Evolutionary conservation across 352 stramenopile genomes (phyloP).

Genomic region (Phytophthora sp.): DNA sequence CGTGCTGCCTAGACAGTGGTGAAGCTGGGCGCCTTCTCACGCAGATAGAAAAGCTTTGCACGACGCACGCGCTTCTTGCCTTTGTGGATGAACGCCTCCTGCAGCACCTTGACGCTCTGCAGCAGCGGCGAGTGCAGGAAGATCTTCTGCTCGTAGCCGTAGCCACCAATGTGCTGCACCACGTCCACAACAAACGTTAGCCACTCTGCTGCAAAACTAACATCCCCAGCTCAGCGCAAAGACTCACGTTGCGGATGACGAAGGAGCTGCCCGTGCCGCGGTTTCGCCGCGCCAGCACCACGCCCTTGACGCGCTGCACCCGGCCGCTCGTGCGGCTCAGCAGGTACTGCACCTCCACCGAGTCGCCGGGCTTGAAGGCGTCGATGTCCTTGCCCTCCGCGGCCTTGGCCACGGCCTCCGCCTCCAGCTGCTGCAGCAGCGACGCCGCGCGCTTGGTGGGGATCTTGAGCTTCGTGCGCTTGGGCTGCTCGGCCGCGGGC

Average conservation of each 20-base stretch:
- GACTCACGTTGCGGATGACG: constrained; percentile 86
- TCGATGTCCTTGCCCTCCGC: constrained; percentile 70
- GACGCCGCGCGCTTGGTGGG: constrained; percentile 75
- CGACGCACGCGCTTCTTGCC: constrained; percentile 91
- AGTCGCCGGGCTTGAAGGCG: constrained; percentile 77
- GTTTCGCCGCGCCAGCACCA: constrained; percentile 84
- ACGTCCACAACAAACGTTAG: neutral
- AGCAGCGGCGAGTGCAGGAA: constrained; percentile 90
- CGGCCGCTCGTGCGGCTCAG: constrained; percentile 75
- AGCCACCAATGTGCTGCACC: constrained; percentile 79
- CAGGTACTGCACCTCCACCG: constrained; percentile 84
- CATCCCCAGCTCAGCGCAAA: no score
- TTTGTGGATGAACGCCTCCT: constrained; percentile 92
- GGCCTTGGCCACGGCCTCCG: constrained; percentile 70
- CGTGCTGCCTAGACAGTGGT: constrained; percentile 69
- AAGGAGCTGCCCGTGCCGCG: constrained; percentile 84
- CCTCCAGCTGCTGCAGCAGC: constrained; percentile 73
- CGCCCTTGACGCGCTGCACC: constrained; percentile 79
- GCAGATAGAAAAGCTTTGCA: constrained; percentile 91
- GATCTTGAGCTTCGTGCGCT: constrained; percentile 83
- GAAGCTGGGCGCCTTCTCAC: constrained; percentile 82
- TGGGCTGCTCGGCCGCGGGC: constrained; percentile 29
- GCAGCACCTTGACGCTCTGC: constrained; percentile 86
- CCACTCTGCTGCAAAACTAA: constrained; percentile 3
- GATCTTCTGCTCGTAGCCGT: constrained; percentile 90